Conservation (phyloP, 1,284 basidiomycete species). For the Amylostereum chailletii region DNA sequence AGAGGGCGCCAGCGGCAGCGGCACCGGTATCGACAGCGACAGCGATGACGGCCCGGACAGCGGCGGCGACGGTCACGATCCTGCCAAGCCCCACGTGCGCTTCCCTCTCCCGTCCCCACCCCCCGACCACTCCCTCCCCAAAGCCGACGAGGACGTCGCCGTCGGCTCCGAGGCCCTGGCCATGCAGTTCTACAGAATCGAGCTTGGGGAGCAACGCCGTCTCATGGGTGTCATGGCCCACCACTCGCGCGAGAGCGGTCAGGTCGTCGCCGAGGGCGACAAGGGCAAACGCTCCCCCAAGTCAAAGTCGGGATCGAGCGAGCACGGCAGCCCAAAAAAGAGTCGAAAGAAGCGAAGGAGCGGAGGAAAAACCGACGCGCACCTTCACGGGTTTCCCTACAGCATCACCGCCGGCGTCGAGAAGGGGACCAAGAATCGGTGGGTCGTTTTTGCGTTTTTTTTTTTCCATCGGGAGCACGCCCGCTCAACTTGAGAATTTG, state of each 20-base stretch:
- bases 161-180: constrained; percentile 76
- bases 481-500: not conserved
- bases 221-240: constrained; percentile 90
- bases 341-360: constrained; percentile 8
- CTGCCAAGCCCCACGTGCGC: constrained; percentile 1
- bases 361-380: constrained; percentile 8
- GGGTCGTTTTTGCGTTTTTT: constrained; percentile 17
- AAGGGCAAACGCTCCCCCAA: constrained; percentile 2
- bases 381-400: constrained; percentile 56
- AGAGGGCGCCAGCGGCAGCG: constrained; percentile 8
- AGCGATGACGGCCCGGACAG: constrained; percentile 8
- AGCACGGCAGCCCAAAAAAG: constrained; percentile 1
- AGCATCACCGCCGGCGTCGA: constrained; percentile 95
- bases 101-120: constrained; percentile 1
- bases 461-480: not conserved
- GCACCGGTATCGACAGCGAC: constrained; percentile 13
- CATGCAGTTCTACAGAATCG: constrained; percentile 86
- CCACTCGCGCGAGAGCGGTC: constrained; percentile 55
- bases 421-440: constrained; percentile 91
- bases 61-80: constrained; percentile 5
- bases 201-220: constrained; percentile 83
- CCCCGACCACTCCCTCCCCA: not conserved
- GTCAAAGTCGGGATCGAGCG: not conserved
- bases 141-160: constrained; percentile 33
- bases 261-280: constrained; percentile 13